Base-by-base conservation (phyloP, 1,284 basidiomycete genomes). In the Somion occarium region DNA sequence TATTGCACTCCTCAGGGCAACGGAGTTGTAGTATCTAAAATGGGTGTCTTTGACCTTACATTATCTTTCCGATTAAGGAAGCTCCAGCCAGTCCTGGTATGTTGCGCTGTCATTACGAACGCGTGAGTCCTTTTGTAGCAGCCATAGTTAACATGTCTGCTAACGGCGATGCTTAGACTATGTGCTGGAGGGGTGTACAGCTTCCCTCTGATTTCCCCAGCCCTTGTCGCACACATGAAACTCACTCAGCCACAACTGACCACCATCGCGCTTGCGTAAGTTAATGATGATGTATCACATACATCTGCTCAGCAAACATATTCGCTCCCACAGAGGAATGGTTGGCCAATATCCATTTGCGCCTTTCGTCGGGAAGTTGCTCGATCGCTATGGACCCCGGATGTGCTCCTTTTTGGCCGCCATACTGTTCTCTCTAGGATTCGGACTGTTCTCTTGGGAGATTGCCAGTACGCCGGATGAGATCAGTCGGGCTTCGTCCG, bases 181-280 rank as follows among this genome's bases (percentile, higher is more conserved):
- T 82, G 76, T 54, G 85, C 84, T 1, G 88, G 87, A 13, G 85
- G 82, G 22, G 77, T 90, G 51, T 89, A 88, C 69, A 83, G 78
- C 48, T 89, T 90, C 61, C 85, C 88, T 15, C 70, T 90, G 9
- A 69, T 90, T 37, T 82, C 87, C 1, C 82, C 86, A 7, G 69
- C 74, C 1, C 64, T 91, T 48, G 78, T 78, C 1, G 60, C 71
- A 34, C 74, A 78, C 58, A 67, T 83, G 61, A 80, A 82, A 60
- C 71, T 90, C 46, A 78, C 78, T 3, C 88, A 90, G 62, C 80
- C 85, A 9, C 87, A 91, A 58, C 67, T 91, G 50, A 88, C 85
- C n/a, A 85, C 84, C 11, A 83, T 89, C 46, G 82, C 78, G n/a
- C 73, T 81, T 50, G 80, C 78, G 82, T 84, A 63, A 60, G 78